phyloP scores from a whole-genome alignment of 805 yeast genomes.

The Millerago galiae region DNA sequence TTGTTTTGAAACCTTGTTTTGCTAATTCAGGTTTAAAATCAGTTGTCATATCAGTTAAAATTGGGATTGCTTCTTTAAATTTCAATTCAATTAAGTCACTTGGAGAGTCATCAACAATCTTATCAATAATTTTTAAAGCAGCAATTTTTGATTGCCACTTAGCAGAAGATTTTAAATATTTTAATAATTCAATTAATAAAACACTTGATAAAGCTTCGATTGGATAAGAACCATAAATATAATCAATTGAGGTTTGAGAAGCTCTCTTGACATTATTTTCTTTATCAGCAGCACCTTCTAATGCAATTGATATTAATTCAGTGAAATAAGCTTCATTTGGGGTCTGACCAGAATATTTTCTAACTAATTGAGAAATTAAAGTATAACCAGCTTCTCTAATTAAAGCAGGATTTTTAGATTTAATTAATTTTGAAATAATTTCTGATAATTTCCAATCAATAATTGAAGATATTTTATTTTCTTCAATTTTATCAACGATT shows the following conservation, averaged over 20 bases:
- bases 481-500: conserved; percentile 42
- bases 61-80: conserved; percentile 75
- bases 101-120: conserved; percentile 71
- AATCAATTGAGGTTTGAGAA: conserved; percentile 72
- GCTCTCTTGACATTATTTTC: conserved; percentile 81
- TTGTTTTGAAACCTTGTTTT: conserved; percentile 68
- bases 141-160: conserved; percentile 90
- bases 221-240: conserved; percentile 65
- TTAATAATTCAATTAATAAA: conserved; percentile 53
- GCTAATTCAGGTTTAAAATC: conserved; percentile 97
- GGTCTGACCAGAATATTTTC: conserved; percentile 56
- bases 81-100: conserved; percentile 78
- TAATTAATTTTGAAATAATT: conserved; percentile 56
- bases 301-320: conserved; percentile 53
- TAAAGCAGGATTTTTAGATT: conserved; percentile 66
- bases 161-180: conserved; percentile 71
- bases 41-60: conserved; percentile 81
- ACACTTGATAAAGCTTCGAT: conserved; percentile 72
- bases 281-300: conserved; percentile 78
- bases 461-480: conserved; percentile 40
- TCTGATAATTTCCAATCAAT: conserved; percentile 62
- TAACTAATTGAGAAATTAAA: conserved; percentile 50
- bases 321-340: conserved; percentile 74
- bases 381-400: conserved; percentile 74
- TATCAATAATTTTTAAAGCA: conserved; percentile 68